Base-by-base conservation (phyloP, 1,139 yeast species). In the Candida glucosophila region DNA sequence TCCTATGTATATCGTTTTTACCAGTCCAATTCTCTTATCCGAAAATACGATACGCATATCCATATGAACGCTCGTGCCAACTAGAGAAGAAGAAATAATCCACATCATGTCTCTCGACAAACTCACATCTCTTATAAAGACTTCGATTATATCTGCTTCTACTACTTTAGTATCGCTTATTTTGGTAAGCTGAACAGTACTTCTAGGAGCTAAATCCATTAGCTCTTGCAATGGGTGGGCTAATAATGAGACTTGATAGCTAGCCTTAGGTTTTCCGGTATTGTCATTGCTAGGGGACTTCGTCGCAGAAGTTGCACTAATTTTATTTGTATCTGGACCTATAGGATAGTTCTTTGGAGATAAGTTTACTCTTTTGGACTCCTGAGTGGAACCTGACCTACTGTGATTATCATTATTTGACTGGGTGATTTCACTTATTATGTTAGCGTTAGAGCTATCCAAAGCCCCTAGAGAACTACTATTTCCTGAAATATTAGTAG, bases 31-130 rank as follows among this genome's bases (percentile, higher is more conserved):
- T 69, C 77, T 25, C 69, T 64, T 36, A 21, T 74, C 77, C 19
- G 83, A 51, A 37, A 76, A 83, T 0, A 73, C 52, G 2, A 88
- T 46, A 28, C 76, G 62, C 47, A 88, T 90, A 6, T 77, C 72
- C 5, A 64, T 56, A 42, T 80, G 76, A 3, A 80, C 69, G 48
- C 95, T 82, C 8, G 69, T 57, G 6, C 73, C 73, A 1, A 67
- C 68, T 28, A 90, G 40, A 10, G 63, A 47, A 2, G 83, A 65
- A 0, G 95, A 74, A 6, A 88, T 56, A 19, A 73, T 63, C 95
- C 97, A 92, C 92, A 88, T 88, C 40, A 86, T 93, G 31, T 94
- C 95, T 37, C 99, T 59, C 2, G 95, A 75, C 12, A 92, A 55
- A 39, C 81, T 75, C 13, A 83, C 64, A 44, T 90, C 97, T 41